Evolutionary conservation across 2,329 filamentous ascomycete species (phyloP).

Genomic region (Tetracladium maxilliforme): DNA sequence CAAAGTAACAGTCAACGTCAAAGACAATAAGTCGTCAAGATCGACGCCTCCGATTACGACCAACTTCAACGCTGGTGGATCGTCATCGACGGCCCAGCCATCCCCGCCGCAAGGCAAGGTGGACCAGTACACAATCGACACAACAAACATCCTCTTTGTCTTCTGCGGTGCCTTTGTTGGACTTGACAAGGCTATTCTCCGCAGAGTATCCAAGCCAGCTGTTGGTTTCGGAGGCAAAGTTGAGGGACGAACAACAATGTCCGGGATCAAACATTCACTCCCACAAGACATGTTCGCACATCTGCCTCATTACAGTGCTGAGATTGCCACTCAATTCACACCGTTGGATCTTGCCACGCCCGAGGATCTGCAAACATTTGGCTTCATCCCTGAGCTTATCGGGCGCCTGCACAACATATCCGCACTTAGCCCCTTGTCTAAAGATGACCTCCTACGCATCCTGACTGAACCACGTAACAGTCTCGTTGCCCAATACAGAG

Average conservation of each 20-base stretch:
- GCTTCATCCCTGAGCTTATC: constrained; percentile 89
- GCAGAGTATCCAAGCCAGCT: constrained; percentile 70
- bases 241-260: too few species aligned
- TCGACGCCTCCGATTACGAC: constrained; percentile 39
- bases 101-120: constrained; percentile 5
- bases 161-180: constrained; percentile 93
- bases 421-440: constrained; percentile 62
- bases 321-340: constrained; percentile 1
- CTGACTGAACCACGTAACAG: constrained; percentile 86
- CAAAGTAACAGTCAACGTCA: constrained; percentile 82
- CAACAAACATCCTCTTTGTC: constrained; percentile 93
- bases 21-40: constrained; percentile 36
- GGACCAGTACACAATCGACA: constrained; percentile 61
- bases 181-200: constrained; percentile 73
- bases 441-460: constrained; percentile 62
- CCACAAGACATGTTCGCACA: too few species aligned
- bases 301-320: constrained; percentile 34
- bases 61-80: constrained; percentile 31
- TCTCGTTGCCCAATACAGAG: constrained; percentile 75
- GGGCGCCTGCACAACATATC: constrained; percentile 88
- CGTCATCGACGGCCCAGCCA: constrained; percentile 20
- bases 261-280: too few species aligned
- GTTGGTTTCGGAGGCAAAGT: constrained; percentile 88
- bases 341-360: constrained; percentile 60
- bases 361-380: constrained; percentile 66